Base-by-base conservation (phyloP, 176 grass and related monocot species). In the Aegilops bicornis region DNA sequence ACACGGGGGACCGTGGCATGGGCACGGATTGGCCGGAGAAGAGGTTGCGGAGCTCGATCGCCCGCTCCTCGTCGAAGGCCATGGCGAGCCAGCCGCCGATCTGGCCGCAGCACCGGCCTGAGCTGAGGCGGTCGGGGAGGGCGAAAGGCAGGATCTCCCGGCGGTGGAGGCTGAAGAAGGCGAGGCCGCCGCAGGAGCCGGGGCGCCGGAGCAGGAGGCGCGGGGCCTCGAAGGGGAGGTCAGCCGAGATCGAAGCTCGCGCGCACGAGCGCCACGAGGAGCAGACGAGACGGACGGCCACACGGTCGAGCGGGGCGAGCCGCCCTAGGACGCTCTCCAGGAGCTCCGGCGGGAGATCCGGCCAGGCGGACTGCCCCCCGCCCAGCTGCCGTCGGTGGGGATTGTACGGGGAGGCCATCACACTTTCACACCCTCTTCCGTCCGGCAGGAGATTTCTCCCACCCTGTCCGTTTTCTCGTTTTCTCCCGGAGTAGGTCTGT, bases 131-230 rank as follows among this genome's bases (percentile, higher is more conserved):
- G 0, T 29, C 25, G 35, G 77, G 69, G 25, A 89, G 19, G 12
- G 24, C 33, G 77, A 81, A 85, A 7, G 82, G 33, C 8, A 85
- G 69, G 35, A 89, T 35, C 88, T 85, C 73, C 3, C 4, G 6
- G 47, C 25, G 69, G 25, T 32, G 77, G 69, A 89, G 69, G 70
- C 88, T 85, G 83, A 89, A 89, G 88, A 85, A 89, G 20, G 56
- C 35, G 12, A 89, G 77, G 9, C 8, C 25, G 15, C 78, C 88
- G 58, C 69, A 50, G 17, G 3, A 22, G 17, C 82, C 79, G 0
- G 79, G 86, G 7, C 80, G 82, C 6, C 77, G 76, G 45, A 80
- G 19, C 33, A 89, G 87, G 69, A 89, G 87, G 4, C 87, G 87
- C 24, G 82, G 88, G 37, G 58, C 69, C 68, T 85, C 88, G 77